phyloP scores from a whole-genome alignment of 2,329 filamentous ascomycete genomes.

The Graphiopsis chlorocephala region DNA sequence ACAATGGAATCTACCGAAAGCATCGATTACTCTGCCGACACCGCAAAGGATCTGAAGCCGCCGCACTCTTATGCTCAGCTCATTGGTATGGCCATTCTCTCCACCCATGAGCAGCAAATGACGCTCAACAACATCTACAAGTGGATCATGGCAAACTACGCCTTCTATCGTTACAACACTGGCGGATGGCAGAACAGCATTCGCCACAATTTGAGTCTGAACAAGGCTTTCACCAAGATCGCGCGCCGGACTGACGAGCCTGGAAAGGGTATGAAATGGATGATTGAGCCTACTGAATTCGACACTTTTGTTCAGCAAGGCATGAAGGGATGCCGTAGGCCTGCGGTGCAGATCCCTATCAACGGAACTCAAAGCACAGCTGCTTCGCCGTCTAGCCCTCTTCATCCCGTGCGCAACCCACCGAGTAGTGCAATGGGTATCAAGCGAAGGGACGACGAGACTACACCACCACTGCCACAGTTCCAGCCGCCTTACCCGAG shows the following conservation, averaged over 20 bases:
- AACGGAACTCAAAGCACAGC: constrained; percentile 36
- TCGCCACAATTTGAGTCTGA: constrained; percentile 90
- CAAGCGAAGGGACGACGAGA: constrained; percentile 30
- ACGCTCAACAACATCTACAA: constrained; percentile 91
- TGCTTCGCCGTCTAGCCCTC: constrained; percentile 52
- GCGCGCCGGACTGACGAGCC: constrained; percentile 90
- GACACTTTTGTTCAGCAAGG: constrained; percentile 82
- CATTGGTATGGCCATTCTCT: constrained; percentile 93
- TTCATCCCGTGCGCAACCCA: constrained; percentile 42
- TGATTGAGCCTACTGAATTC: constrained; percentile 77
- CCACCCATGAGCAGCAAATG: constrained; percentile 79
- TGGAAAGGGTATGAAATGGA: constrained; percentile 99
- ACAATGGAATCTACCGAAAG: constrained; percentile 54
- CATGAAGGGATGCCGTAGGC: constrained; percentile 43
- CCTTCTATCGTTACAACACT: constrained; percentile 84
- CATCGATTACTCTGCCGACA: constrained; percentile 77
- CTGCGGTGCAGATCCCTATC: constrained; percentile 29
- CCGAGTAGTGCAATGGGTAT: constrained; percentile 42
- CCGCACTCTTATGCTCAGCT: constrained; percentile 95
- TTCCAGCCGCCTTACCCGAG: constrained; percentile 44
- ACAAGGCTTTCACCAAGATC: constrained; percentile 92
- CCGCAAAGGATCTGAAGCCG: constrained; percentile 87
- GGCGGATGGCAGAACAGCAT: constrained; percentile 99
- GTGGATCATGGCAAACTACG: constrained; percentile 86
- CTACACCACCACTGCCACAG: constrained; percentile 44